phyloP scores from a whole-genome alignment of 345 rosid species.

The Melaleuca quinquenervia region DNA sequence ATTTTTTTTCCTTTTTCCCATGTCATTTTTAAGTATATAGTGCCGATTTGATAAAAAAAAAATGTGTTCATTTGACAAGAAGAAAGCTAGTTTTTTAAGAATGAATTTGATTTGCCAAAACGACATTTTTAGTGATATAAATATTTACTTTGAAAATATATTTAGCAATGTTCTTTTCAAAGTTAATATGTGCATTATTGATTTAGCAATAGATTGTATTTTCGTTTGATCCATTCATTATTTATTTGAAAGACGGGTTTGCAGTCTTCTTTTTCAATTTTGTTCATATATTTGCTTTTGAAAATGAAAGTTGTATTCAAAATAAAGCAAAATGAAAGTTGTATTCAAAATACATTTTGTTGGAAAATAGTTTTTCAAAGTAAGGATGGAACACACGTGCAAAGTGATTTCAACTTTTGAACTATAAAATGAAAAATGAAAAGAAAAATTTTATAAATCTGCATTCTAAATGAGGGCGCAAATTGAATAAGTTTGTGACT shows the following conservation, averaged over 20 bases:
- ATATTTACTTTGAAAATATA: background rate
- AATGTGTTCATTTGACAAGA: background rate
- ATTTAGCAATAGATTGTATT: fast-evolving
- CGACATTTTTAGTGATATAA: background rate
- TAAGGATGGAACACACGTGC: background rate
- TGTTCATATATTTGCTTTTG: too few species aligned
- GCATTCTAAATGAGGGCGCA: too few species aligned
- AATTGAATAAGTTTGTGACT: too few species aligned
- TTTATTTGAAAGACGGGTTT: background rate
- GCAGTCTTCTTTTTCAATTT: background rate
- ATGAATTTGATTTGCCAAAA: background rate
- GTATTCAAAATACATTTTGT: background rate
- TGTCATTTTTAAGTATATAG: background rate
- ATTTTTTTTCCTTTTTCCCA: background rate
- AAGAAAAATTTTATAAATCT: background rate
- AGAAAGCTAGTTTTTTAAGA: background rate
- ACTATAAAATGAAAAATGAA: background rate
- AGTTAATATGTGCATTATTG: fast-evolving
- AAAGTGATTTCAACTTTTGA: background rate
- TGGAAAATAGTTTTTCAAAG: background rate
- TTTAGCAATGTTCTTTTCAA: background rate
- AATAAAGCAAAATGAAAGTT: background rate
- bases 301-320: too few species aligned
- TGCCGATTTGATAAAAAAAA: background rate
- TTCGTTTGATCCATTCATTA: background rate